Conservation (phyloP, 1,284 basidiomycete genomes). For the Wolfiporia cocos region DNA sequence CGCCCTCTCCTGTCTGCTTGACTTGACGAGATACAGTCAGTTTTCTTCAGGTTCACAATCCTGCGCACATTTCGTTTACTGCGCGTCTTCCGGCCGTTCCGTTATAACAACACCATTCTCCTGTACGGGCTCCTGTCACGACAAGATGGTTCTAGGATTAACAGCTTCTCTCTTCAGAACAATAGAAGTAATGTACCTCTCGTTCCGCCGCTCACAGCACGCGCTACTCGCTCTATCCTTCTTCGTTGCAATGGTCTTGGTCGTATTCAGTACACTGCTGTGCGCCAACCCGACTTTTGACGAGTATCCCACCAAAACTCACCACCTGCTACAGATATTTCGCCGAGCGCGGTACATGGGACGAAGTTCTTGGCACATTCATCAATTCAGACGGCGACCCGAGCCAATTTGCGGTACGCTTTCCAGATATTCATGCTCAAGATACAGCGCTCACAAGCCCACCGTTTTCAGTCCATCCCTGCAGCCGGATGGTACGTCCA, state of each 20-base stretch:
- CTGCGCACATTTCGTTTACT: conserved; percentile 77
- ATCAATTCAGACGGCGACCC: conserved; percentile 81
- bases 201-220: conserved; percentile 80
- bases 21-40: conserved; percentile 41
- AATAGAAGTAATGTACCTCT: conserved; percentile 90
- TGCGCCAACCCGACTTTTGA: no score
- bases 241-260: conserved; percentile 83
- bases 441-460: no score
- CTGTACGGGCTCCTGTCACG: conserved; percentile 41
- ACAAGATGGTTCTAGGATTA: not conserved
- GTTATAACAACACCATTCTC: conserved; percentile 75
- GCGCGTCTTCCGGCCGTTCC: conserved; percentile 84
- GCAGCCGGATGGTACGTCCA: conserved; percentile 59
- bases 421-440: no score
- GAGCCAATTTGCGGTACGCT: conserved; percentile 60
- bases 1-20: conserved; percentile 1
- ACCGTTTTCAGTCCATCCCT: conserved; percentile 73
- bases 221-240: conserved; percentile 82
- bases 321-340: conserved; percentile 55
- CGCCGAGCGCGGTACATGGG: conserved; percentile 84
- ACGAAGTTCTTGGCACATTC: conserved; percentile 70
- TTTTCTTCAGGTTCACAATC: conserved; percentile 86
- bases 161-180: conserved; percentile 42
- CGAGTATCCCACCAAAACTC: no score
- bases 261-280: conserved; percentile 84